phyloP scores from a whole-genome alignment of 2,329 filamentous ascomycete genomes.

The Calonectria ilicicola region DNA sequence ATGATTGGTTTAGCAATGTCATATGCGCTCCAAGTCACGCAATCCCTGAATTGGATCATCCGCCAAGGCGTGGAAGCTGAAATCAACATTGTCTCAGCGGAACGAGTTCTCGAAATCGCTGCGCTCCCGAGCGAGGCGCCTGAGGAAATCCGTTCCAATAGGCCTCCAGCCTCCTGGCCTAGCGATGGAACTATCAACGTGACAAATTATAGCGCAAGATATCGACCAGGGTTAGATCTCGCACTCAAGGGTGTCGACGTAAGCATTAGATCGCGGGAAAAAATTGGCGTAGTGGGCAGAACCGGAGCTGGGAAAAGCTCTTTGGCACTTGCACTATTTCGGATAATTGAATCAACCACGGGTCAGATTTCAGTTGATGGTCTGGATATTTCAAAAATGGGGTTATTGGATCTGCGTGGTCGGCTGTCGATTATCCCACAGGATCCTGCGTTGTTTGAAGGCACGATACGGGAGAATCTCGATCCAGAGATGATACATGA shows the following conservation, averaged over 20 bases:
- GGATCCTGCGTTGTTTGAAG: conserved; percentile 77
- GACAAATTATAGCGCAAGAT: conserved; percentile 1
- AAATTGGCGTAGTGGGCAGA: conserved; percentile 75
- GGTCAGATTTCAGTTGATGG: conserved; percentile 77
- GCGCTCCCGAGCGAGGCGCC: conserved; percentile 71
- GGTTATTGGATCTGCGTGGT: conserved; percentile 72
- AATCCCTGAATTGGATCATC: conserved; percentile 10
- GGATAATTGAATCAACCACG: conserved; percentile 72
- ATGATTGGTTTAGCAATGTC: conserved; percentile 18
- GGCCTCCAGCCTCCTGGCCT: conserved; percentile 63
- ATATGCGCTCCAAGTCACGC: conserved; percentile 13
- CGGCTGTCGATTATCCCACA: conserved; percentile 79
- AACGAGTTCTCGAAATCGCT: conserved; percentile 77
- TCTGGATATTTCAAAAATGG: conserved; percentile 75
- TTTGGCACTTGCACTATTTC: conserved; percentile 76
- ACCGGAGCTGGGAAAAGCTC: conserved; percentile 79
- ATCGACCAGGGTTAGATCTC: conserved; percentile 50
- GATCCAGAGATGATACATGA: conserved; percentile 76
- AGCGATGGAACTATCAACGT: background rate
- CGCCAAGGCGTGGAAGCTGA: conserved; percentile 3
- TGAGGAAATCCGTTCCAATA: conserved; percentile 54
- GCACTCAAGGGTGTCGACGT: conserved; percentile 75
- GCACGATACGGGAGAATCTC: conserved; percentile 77
- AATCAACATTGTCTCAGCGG: conserved; percentile 43
- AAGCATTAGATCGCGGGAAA: conserved; percentile 68